A percentile compares a stretch with the other conserved stretches of the same genome.
These are phyloP conservation scores for Mimosa bimucronata DNA, from an alignment of 306 rosid species.

Conservation along the genomic window DNA sequence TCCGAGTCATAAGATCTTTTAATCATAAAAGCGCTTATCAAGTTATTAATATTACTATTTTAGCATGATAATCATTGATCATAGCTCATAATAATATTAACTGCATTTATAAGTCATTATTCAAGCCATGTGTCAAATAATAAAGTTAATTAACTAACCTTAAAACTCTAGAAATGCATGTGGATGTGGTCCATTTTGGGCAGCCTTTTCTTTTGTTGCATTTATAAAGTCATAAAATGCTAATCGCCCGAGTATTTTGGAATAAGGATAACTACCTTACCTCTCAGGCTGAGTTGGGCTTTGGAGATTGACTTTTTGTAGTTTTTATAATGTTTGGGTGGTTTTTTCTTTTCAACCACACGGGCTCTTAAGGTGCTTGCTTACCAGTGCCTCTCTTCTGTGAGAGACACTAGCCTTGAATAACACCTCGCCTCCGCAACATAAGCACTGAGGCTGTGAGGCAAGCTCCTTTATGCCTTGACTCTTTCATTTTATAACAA, in stretches of 20 bases:
- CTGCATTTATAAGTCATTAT: background rate
- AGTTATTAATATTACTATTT: background rate
- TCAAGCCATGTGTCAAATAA: background rate
- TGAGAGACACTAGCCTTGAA: background rate
- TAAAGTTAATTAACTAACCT: background rate
- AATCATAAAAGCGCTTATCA: background rate
- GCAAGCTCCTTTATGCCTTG: background rate
- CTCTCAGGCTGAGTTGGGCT: background rate
- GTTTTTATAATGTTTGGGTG: background rate
- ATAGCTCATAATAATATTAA: background rate
- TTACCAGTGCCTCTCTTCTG: background rate
- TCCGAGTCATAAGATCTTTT: background rate
- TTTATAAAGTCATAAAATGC: background rate
- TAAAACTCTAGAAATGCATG: background rate
- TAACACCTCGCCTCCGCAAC: background rate
- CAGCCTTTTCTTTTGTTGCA: background rate
- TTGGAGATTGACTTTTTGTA: background rate
- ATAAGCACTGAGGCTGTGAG: background rate
- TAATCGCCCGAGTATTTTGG: background rate
- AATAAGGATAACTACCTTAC: background rate
- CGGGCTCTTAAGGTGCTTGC: background rate
- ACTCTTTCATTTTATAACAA: conserved; percentile 8
- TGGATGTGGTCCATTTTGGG: background rate
- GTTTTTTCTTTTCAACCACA: background rate
- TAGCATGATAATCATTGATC: background rate